A percentile compares a stretch with the other conserved stretches of the same genome.
Conservation (phyloP, 2,329 filamentous ascomycete genomes). For the Alternaria dauci region DNA sequence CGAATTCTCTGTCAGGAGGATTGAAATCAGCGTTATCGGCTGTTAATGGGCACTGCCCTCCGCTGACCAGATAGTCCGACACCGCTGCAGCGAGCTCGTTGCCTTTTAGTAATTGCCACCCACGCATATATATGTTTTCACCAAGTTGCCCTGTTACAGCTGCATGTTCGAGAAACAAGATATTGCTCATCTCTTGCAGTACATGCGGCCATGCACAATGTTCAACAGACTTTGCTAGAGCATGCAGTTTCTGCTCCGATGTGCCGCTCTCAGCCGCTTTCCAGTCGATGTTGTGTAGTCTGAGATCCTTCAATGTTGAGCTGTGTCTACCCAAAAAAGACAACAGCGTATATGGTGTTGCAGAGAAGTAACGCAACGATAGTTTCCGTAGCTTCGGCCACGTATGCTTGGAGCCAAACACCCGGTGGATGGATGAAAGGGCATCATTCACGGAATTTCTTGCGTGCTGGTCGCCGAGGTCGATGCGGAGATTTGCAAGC, state of each 20-base stretch:
- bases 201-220: background rate
- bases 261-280: background rate
- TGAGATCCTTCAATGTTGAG: slow-evolving; percentile 20
- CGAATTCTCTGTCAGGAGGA: background rate
- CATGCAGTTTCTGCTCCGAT: background rate
- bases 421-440: background rate
- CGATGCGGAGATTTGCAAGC: slow-evolving; percentile 5
- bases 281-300: slow-evolving; percentile 9
- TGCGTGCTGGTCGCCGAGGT: background rate
- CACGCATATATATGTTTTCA: background rate
- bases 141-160: slow-evolving; percentile 6
- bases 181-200: background rate
- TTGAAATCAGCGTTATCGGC: background rate
- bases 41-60: slow-evolving; percentile 3
- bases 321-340: slow-evolving; percentile 15
- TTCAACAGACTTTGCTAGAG: background rate
- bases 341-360: slow-evolving; percentile 6
- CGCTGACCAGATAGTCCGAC: background rate
- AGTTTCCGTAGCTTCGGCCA: slow-evolving; percentile 19
- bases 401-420: background rate
- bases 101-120: slow-evolving; percentile 1
- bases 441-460: no score
- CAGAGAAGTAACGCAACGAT: slow-evolving; percentile 12
- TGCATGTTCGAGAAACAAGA: slow-evolving; percentile 4
- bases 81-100: background rate